Evolutionary conservation across 768 basidiomycete species (phyloP).

Genomic region (Boletus sensibilis): DNA sequence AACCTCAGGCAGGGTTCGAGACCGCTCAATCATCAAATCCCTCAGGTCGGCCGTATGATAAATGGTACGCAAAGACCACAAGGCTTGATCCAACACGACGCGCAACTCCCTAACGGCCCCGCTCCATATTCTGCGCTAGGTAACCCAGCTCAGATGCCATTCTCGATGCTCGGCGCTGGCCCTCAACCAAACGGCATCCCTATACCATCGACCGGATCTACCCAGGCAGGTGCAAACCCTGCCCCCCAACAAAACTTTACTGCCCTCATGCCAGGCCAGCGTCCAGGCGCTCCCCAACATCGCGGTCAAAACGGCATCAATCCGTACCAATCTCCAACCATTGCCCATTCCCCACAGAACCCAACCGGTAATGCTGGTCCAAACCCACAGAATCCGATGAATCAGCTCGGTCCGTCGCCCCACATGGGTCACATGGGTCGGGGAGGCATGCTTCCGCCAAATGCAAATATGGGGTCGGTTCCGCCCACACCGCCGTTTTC

Average conservation of each 20-base stretch:
- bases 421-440: constrained; percentile 46
- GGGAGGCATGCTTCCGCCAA: constrained; percentile 50
- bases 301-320: constrained; percentile 45
- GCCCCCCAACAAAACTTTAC: constrained; percentile 35
- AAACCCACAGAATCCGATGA: constrained; percentile 41
- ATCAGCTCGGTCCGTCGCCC: constrained; percentile 52
- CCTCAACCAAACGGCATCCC: constrained; percentile 47
- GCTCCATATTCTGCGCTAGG: constrained; percentile 10
- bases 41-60: constrained; percentile 28
- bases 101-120: constrained; percentile 33
- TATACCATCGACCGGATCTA: constrained; percentile 27
- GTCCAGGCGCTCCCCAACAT: constrained; percentile 36
- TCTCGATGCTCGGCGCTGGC: constrained; percentile 32
- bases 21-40: constrained; percentile 28
- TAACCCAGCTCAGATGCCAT: constrained; percentile 26
- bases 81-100: constrained; percentile 10
- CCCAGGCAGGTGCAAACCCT: constrained; percentile 30
- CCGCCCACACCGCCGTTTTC: constrained; percentile 40
- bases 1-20: constrained; percentile 33
- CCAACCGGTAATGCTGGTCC: constrained; percentile 33
- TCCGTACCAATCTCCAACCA: constrained; percentile 64
- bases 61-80: constrained; percentile 35
- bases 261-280: constrained; percentile 36
- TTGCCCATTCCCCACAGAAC: constrained; percentile 60
- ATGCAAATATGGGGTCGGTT: constrained; percentile 38